Base-by-base conservation (phyloP, 179 eudicot genomes). In the Beta macrorhiza region DNA sequence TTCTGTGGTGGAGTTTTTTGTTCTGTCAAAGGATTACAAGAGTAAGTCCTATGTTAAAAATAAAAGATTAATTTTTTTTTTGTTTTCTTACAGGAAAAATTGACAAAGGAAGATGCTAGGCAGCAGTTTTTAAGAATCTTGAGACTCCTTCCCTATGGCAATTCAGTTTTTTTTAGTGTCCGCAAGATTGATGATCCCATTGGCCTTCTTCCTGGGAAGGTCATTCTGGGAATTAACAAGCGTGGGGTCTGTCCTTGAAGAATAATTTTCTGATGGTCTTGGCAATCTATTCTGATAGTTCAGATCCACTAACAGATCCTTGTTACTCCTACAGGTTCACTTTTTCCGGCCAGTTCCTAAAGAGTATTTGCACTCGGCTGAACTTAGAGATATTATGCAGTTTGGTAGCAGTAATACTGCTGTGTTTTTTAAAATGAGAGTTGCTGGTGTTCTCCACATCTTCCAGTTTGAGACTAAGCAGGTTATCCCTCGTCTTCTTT, bases 151-250 rank as follows among this genome's bases (percentile, higher is more conserved):
- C 99, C 99, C 19, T 97, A 94, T 85, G 99, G 99, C 32, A 91
- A 90, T 88, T 97, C 99, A 8, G 97, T 94, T 55, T 97, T 97
- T 88, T 97, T 97, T 83, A 88, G 93, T 78, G 99, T 97, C 73
- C 97, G 97, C 77, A 97, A 97, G 90, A 97, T 93, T 85, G 99
- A 97, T 82, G 99, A 97, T 91, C 98, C 99, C 44, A 97, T 97
- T 83, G 99, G 99, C 32, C 97, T 97, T 82, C 84, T 97, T 47
- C 99, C 99, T 6, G 98, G 98, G 77, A 92, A 87, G 84, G 92
- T 94, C 84, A 86, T 92, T 63, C 78, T 97, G 82, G 99, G 97
- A 70, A 94, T 94, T 64, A 97, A 97, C 84, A 97, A 97, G 86
- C 98, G 97, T 7, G 99, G 99, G 93, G 99, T 96, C 62, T 80